Percentiles rank a stretch among this genome's conserved stretches.
Evolutionary conservation across 2,329 filamentous ascomycete species (phyloP).

Genomic region (Diplodia seriata): DNA sequence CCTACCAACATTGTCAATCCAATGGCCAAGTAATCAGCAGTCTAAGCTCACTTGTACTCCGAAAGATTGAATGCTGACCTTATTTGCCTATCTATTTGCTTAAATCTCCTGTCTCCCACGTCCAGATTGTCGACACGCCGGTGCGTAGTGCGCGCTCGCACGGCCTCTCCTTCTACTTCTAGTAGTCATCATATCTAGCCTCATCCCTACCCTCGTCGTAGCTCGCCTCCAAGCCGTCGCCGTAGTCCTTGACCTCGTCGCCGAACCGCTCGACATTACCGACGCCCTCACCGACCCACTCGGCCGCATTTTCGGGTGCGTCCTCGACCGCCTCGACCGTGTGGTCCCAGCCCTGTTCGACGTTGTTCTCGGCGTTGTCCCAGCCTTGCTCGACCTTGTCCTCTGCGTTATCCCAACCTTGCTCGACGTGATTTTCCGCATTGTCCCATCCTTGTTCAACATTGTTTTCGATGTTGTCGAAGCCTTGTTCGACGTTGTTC

Average conservation of each 20-base stretch:
- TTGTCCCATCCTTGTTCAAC: constrained; percentile 41
- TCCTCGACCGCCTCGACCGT: constrained; percentile 45
- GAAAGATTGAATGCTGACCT: too few species aligned
- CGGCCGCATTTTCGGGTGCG: constrained; percentile 47
- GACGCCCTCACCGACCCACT: constrained; percentile 51
- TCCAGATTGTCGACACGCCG: too few species aligned
- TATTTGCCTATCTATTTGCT: neutral
- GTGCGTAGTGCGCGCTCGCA: too few species aligned
- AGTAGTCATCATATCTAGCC: constrained; percentile 25
- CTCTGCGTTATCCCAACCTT: constrained; percentile 43
- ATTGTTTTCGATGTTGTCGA: constrained; percentile 44
- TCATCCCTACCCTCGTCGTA: constrained; percentile 32
- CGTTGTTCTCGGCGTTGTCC: constrained; percentile 44
- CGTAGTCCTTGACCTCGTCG: constrained; percentile 29
- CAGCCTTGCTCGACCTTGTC: constrained; percentile 41
- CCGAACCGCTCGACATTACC: constrained; percentile 50
- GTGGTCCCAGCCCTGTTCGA: constrained; percentile 41
- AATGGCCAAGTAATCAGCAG: too few species aligned
- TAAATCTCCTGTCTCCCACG: neutral
- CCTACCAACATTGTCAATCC: too few species aligned
- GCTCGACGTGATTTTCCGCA: constrained; percentile 40
- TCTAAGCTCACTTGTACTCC: too few species aligned
- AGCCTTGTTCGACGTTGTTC: constrained; percentile 39
- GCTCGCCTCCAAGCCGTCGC: constrained; percentile 28
- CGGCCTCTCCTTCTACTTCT: neutral